phyloP scores from a whole-genome alignment of 179 eudicot species.

The Monotropa hypopitys region DNA sequence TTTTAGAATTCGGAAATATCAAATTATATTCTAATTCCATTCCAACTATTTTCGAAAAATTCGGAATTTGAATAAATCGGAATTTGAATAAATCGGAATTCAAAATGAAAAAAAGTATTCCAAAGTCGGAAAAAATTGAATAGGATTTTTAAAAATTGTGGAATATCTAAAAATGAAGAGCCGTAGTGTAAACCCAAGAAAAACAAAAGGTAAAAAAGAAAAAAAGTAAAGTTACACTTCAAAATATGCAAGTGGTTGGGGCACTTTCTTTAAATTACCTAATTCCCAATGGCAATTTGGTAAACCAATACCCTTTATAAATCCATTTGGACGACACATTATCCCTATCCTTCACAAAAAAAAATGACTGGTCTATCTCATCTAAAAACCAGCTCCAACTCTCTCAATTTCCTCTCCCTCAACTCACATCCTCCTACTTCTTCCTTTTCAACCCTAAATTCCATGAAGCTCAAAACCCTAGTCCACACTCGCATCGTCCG shows the following conservation, averaged over 20 bases:
- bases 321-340: background rate
- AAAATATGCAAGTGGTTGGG: constrained; percentile 18
- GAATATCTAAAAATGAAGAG: too few species aligned
- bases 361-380: constrained; percentile 25
- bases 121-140: too few species aligned
- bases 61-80: too few species aligned
- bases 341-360: background rate
- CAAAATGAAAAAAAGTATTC: too few species aligned
- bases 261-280: constrained; percentile 19
- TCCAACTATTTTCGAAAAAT: too few species aligned
- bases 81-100: too few species aligned
- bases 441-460: constrained; percentile 18
- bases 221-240: background rate
- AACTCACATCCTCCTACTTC: constrained; percentile 6
- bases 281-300: constrained; percentile 18
- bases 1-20: too few species aligned
- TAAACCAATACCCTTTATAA: constrained; percentile 27
- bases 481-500: constrained; percentile 44
- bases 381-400: constrained; percentile 11
- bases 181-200: constrained; percentile 7
- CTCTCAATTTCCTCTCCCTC: constrained; percentile 20
- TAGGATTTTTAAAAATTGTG: too few species aligned
- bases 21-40: too few species aligned
- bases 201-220: background rate
- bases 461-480: constrained; percentile 57